Percentiles rank a stretch among this genome's conserved stretches.
phyloP scores from a whole-genome alignment of 108 stramenopile genomes.

The Skeletonema tropicum region DNA sequence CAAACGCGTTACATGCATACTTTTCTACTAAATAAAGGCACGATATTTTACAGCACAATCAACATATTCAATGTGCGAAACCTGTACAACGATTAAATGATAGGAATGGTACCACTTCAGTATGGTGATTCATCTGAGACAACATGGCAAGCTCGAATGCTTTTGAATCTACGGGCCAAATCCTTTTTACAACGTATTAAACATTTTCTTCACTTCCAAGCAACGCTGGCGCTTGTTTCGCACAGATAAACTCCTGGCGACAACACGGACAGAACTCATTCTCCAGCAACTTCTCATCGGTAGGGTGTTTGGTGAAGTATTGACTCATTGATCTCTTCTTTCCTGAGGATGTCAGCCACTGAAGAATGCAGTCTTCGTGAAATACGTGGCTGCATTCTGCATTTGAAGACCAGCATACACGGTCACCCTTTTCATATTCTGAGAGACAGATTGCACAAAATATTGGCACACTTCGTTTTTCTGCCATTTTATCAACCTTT shows the following conservation, averaged over 20 bases:
- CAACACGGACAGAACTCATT: conserved; percentile 65
- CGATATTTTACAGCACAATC: no score
- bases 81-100: no score
- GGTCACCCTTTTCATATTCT: conserved; percentile 36
- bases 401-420: conserved; percentile 57
- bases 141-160: no score
- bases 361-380: conserved; percentile 53
- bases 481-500: not conserved
- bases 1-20: no score
- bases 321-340: conserved; percentile 25
- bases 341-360: conserved; percentile 51
- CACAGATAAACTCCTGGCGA: conserved; percentile 51
- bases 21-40: no score
- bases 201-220: not conserved
- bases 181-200: no score
- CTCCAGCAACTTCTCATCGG: conserved; percentile 30
- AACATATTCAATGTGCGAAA: no score
- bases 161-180: no score
- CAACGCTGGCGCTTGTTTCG: not conserved
- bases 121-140: no score
- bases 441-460: conserved; percentile 62
- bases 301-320: conserved; percentile 15
- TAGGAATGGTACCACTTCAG: no score
- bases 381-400: conserved; percentile 53
- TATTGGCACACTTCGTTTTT: conserved; percentile 44